Percentiles rank a stretch among this genome's conserved stretches.
Conservation (phyloP, 2,329 filamentous ascomycete genomes). For the Aspergillus neoniger region DNA sequence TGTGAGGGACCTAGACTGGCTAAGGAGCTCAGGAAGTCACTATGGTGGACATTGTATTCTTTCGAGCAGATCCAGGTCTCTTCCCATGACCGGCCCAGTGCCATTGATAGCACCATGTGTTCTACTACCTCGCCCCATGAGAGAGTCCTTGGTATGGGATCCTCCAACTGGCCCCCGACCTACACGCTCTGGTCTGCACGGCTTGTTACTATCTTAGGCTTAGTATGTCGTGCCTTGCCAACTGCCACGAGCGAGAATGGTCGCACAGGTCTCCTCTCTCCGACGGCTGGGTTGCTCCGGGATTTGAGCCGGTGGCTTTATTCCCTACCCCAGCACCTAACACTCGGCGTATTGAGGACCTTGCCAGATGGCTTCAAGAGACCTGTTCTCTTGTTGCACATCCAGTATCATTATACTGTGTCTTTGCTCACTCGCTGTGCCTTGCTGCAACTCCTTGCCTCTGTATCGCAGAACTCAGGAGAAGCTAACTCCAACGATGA, state of each 20-base stretch:
- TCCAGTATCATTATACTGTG: background rate
- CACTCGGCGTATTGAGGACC: background rate
- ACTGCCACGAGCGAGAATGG: background rate
- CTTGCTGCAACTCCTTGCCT: background rate
- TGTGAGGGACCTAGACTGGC: background rate
- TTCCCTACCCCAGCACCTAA: background rate
- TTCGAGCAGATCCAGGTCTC: constrained; percentile 1
- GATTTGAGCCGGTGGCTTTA: background rate
- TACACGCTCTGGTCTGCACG: background rate
- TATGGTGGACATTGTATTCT: background rate
- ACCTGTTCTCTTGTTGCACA: background rate
- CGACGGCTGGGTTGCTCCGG: background rate
- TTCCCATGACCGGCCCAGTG: background rate
- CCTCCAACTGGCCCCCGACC: background rate
- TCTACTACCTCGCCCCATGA: background rate
- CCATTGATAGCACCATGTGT: background rate
- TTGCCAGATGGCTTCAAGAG: background rate
- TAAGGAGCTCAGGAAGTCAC: background rate
- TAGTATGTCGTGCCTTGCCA: background rate
- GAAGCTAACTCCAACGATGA: background rate
- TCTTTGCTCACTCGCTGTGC: background rate
- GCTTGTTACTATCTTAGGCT: background rate
- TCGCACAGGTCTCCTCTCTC: background rate
- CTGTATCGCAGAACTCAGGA: background rate
- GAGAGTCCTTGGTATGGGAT: background rate